Percentiles rank a stretch among this genome's conserved stretches.
Evolutionary conservation across 192 early-diverging fungal genomes (phyloP).

Genomic region (Helicostylum pulchrum): DNA sequence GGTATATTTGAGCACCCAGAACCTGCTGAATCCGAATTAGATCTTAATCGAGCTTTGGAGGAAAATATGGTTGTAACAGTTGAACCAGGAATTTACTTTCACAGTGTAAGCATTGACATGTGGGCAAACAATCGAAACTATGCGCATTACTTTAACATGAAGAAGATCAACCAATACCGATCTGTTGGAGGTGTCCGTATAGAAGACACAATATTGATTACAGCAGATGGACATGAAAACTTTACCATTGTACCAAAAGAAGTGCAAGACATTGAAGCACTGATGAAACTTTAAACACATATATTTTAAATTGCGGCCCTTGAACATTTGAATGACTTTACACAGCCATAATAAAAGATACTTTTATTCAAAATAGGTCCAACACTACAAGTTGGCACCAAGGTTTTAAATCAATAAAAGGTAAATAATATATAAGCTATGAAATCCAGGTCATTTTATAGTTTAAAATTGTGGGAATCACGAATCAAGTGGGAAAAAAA

Average conservation of each 20-base stretch:
- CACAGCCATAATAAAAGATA: no score
- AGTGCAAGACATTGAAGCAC: conserved; percentile 72
- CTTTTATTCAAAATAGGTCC: no score
- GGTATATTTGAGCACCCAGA: neutral
- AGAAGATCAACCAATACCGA: conserved; percentile 60
- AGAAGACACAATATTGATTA: conserved; percentile 88
- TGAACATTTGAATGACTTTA: no score
- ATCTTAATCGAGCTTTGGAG: conserved; percentile 70
- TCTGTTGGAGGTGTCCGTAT: conserved; percentile 89
- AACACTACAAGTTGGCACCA: no score
- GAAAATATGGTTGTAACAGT: conserved; percentile 87
- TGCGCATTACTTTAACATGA: conserved; percentile 67
- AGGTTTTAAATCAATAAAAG: no score
- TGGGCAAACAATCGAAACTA: conserved; percentile 56
- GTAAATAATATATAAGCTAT: no score
- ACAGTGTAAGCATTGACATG: conserved; percentile 65
- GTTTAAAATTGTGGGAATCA: no score
- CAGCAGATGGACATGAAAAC: conserved; percentile 77
- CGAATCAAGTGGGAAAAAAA: no score
- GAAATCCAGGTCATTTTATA: no score
- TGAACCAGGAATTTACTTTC: conserved; percentile 93
- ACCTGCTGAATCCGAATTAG: conserved; percentile 35
- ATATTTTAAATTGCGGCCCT: no score
- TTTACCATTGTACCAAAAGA: conserved; percentile 82
- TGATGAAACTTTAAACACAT: conserved; percentile 26